Evolutionary conservation across 495 filamentous ascomycete species (phyloP).

Genomic region (Podospora bellae-mahoneyi): DNA sequence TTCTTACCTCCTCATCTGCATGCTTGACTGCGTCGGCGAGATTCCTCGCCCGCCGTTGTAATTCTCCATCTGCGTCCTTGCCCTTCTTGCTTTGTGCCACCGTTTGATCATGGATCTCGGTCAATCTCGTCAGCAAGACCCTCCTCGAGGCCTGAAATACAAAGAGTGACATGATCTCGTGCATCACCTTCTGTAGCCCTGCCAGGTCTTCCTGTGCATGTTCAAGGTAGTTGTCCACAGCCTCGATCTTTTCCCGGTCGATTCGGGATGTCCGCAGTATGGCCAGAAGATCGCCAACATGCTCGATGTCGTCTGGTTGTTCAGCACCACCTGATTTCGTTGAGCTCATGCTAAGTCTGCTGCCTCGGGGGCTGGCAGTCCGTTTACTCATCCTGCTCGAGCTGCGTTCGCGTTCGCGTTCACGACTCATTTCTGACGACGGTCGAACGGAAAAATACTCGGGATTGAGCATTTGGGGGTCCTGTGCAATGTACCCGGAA

Average conservation of each 20-base stretch:
- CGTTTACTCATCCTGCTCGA: constrained; percentile 28
- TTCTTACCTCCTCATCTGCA: constrained; percentile 65
- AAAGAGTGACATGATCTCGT: constrained; percentile 78
- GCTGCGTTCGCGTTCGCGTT: constrained; percentile 14
- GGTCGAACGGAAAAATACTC: constrained; percentile 85
- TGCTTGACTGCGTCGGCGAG: constrained; percentile 56
- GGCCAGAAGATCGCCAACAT: constrained; percentile 62
- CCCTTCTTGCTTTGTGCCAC: constrained; percentile 19
- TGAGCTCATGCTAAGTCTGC: constrained; percentile 28
- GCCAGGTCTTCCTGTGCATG: constrained; percentile 74
- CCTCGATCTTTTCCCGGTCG: constrained; percentile 86
- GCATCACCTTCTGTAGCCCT: constrained; percentile 75
- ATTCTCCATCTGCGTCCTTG: constrained; percentile 21
- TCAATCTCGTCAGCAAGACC: constrained; percentile 67
- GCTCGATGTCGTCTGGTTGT: constrained; percentile 49
- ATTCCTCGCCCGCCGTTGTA: constrained; percentile 45
- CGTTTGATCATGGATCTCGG: constrained; percentile 55
- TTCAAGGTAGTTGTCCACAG: constrained; percentile 72
- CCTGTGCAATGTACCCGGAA: constrained; percentile 33
- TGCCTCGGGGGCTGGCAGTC: constrained; percentile 20
- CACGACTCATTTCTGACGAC: constrained; percentile 36
- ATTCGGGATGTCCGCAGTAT: constrained; percentile 66
- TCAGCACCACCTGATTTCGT: constrained; percentile 14
- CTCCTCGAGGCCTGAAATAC: constrained; percentile 85
- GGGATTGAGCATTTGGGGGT: constrained; percentile 64